Evolutionary conservation across 441 rosid genomes (phyloP).

Genomic region (Manihot esculenta): DNA sequence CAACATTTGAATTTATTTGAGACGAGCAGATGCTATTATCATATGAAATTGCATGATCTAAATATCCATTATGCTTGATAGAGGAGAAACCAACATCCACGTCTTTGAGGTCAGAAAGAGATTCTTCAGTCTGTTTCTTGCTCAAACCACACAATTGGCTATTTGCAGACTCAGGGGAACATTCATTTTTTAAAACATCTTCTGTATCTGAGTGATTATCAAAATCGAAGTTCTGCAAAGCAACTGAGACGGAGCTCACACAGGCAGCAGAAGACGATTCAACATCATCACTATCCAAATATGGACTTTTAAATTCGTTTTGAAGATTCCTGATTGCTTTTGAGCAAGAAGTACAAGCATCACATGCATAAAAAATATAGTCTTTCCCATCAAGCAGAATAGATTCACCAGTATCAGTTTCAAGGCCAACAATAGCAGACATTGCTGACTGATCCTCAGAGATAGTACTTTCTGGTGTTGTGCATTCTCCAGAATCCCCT

Average conservation of each 20-base stretch:
- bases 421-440: conserved; percentile 4
- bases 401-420: neutral
- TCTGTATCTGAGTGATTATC: conserved; percentile 19
- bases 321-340: conserved; percentile 4
- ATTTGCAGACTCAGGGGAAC: conserved; percentile 7
- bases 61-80: conserved; percentile 3
- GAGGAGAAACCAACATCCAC: conserved; percentile 10
- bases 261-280: conserved; percentile 23
- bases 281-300: conserved; percentile 15
- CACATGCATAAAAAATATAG: neutral
- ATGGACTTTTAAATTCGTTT: conserved; percentile 19
- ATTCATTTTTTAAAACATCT: conserved; percentile 8
- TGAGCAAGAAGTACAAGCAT: conserved; percentile 14
- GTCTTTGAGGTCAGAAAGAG: conserved; percentile 3
- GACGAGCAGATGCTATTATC: conserved; percentile 16
- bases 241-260: conserved; percentile 17
- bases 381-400: conserved; percentile 15
- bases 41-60: neutral
- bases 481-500: conserved; percentile 19
- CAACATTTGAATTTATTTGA: neutral
- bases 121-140: neutral
- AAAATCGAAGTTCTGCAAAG: conserved; percentile 20
- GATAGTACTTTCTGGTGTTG: neutral
- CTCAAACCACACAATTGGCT: neutral
- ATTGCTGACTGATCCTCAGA: conserved; percentile 2